A percentile compares a stretch with the other conserved stretches of the same genome.
Evolutionary conservation across 2,329 filamentous ascomycete genomes (phyloP).

Genomic region (Botrytis squamosa): DNA sequence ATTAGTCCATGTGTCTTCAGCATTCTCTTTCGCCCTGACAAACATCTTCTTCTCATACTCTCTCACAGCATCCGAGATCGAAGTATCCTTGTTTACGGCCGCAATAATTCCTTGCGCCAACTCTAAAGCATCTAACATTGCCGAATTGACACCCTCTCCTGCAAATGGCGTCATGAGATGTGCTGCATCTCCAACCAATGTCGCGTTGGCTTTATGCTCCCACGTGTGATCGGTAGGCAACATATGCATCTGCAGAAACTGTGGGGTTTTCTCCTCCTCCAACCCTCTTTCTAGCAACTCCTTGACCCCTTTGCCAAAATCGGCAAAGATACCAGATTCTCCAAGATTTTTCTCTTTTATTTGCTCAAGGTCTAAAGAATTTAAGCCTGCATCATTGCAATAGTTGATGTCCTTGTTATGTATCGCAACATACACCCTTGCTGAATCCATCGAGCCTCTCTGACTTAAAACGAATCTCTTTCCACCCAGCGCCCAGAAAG

Average conservation of each 20-base stretch:
- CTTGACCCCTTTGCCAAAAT: constrained; percentile 10
- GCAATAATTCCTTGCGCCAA: constrained; percentile 27
- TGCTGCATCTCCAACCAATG: constrained; percentile 51
- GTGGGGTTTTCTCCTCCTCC: constrained; percentile 7
- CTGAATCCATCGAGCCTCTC: constrained; percentile 22
- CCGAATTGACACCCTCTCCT: constrained; percentile 45
- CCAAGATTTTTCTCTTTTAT: constrained; percentile 20
- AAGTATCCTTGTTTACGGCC: background rate
- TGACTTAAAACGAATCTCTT: constrained; percentile 24
- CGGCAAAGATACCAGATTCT: constrained; percentile 10
- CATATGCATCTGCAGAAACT: constrained; percentile 21
- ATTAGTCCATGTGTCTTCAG: constrained; percentile 21
- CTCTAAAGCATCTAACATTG: constrained; percentile 43
- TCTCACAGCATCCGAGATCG: constrained; percentile 27
- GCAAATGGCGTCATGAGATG: constrained; percentile 49
- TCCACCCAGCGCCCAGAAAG: constrained; percentile 20
- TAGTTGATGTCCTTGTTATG: constrained; percentile 4
- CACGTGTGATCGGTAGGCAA: constrained; percentile 25
- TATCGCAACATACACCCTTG: constrained; percentile 27
- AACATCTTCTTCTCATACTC: constrained; percentile 33
- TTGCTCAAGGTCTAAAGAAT: background rate
- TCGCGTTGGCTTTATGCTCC: constrained; percentile 40
- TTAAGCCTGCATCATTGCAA: constrained; percentile 11
- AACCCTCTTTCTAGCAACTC: constrained; percentile 19
- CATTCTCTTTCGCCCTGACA: constrained; percentile 20